Base-by-base conservation (phyloP, 345 rosid species). In the Melaleuca alternifolia region DNA sequence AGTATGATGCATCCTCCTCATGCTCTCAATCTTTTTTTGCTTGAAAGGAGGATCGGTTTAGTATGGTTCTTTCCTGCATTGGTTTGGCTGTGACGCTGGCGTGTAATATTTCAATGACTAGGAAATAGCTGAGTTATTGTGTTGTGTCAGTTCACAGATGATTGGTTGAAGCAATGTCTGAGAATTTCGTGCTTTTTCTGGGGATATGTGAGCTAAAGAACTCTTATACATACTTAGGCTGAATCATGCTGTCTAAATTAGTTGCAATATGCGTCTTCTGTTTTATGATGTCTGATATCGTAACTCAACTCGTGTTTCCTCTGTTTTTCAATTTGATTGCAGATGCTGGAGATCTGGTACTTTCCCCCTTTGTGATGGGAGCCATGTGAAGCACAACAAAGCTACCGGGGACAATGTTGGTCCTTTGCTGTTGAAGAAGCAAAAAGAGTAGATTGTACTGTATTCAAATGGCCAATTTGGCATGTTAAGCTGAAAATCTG, bases 311-410 rank as follows among this genome's bases (percentile, higher is more conserved):
- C 20, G 0, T 13, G 33, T 50, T 51, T 11, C 33, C 30, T 85
- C 48, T 26, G 46, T 85, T 54, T 62, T 62, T 30, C 48, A 30
- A 71, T 46, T 86, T 79, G 84, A 48, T 75, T 59, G 85, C 88
- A 97, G 98, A 87, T 97, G 98, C 87, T 96, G 99, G 98, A 93
- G 97, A 89, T 97, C 99, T 6, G 95, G 95, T 87, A 95, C 97
- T 21, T 96, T 96, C 84, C 99, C 98, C 18, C 84, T 96, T 33
- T 97, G 98, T 87, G 99, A 96, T 90, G 99, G 99, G 84, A 86
- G 93, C 75, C 99, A 97, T 89, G 95, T 93, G 85, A 97, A 97
- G 94, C 99, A 97, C 92, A 97, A 97, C 94, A 96, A 94, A 85
- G 99, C 96, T 65, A 94, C 95, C 11, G 99, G 99, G 33, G 99